Base-by-base conservation (phyloP, 441 rosid species). In the Eugenia klotzschiana region DNA sequence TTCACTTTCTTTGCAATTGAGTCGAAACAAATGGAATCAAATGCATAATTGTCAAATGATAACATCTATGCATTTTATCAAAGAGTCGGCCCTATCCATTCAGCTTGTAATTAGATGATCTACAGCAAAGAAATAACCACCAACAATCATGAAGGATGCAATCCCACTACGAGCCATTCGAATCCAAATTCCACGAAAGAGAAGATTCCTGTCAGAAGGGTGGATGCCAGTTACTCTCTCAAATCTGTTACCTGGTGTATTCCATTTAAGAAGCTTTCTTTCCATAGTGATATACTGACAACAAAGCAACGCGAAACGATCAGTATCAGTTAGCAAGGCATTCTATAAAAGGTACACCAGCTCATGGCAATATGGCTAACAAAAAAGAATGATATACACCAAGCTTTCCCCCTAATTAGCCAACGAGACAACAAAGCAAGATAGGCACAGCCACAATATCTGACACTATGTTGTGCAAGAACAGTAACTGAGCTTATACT, bases 181-280 rank as follows among this genome's bases (percentile, higher is more conserved):
- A 40, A 90, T 51, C 90, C 94, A 87, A 46, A 92, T 87, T 27
- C 96, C 99, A 7, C 89, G 91, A 79, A 90, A 92, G 90, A 97
- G 86, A 5, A 95, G 72, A 37, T 89, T 92, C 86, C 95, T 87
- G 74, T 95, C 98, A 50, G 94, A 86, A 58, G 98, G 99, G 91
- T 95, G 98, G 84, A 95, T 94, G 57, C 99, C 97, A 27, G 98
- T 84, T 81, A 83, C 57, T 88, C 93, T 95, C 89, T 97, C 98
- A 81, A 95, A 91, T 81, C 91, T 87, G 69, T 92, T 95, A 23
- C 99, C 99, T 0, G 98, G 98, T 81, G 60, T 88, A 29, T 87
- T 91, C 96, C 96, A 94, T 88, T 86, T 93, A 37, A 97, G 88
- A 86, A 95, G 85, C 88, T 83, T 93, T 86, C 98, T 91, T 89